Evolutionary conservation across 2,329 filamentous ascomycete species (phyloP), one percentile per base, ranked within the genome.

Genomic region (Penicillium paneum): DNA sequence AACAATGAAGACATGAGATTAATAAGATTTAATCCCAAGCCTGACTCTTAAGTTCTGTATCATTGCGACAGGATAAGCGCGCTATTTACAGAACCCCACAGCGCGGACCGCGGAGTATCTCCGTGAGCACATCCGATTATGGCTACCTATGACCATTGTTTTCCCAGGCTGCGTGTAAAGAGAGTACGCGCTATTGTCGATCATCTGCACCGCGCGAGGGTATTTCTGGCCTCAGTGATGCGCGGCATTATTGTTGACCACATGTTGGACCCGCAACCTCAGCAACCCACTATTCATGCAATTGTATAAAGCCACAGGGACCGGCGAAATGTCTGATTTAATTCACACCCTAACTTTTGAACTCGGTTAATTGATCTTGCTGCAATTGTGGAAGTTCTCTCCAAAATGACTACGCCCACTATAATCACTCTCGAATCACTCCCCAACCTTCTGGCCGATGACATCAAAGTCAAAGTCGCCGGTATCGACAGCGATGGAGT

Each of bases 401-500:
- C 40, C 40, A 47, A 11, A 42, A 51, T 49, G 49, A 61, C 54
- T 41, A 49, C 58, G 8, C 42, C 57, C 28, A 40, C 51, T 21
- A 54, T 55, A 29, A 56, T 69, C 45, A 91, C 87, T 17, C 72
- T 81, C 58, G 83, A 87, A 54, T 78, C 82, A 58, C 81, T 95
- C 48, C 79, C 86, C 17, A 71, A 79, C 52, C 74, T 92, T 46
- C 84, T 93, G 56, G 78, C 82, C 61, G 67, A 86, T 67, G 91
- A 96, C 73, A 81, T 76, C 51, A 86, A 88, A 66, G 88, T 96
- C 76, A 96, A 96, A 72, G 83, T 96, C 41, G 91, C 89, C 13
- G 91, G 91, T 45, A 75, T 93, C 59, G 91, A 96, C 71, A 87
- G 91, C 57, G 91, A 96, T 71, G 91, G 91, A 48, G 84, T 91